These are phyloP conservation scores for apple (Malus domestica) DNA, from an alignment of 306 rosid species.

Conservation along the genomic window ASM211411v1 NC_041802.1:2154001-2154500, in stretches of 20 bases:
- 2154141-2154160: no score
- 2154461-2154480: neutral
- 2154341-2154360: neutral
- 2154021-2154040: no score
- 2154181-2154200: rapidly evolving
- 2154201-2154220: no score
- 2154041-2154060: no score
- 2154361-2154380: neutral
- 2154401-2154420: neutral
- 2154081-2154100: no score
- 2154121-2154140: neutral
- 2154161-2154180: rapidly evolving
- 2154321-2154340: neutral
- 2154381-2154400: neutral
- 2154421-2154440: neutral
- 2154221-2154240: no score
- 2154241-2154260: rapidly evolving
- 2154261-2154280: no score
- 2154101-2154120: no score
- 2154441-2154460: neutral
- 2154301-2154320: no score
- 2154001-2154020: no score
- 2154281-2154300: no score
- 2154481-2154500: neutral
- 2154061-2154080: no score